A percentile compares a stretch with the other conserved stretches of the same genome.
Evolutionary conservation across 192 early-diverging fungal genomes (phyloP).

Genomic region (Umbelopsis sp.): DNA sequence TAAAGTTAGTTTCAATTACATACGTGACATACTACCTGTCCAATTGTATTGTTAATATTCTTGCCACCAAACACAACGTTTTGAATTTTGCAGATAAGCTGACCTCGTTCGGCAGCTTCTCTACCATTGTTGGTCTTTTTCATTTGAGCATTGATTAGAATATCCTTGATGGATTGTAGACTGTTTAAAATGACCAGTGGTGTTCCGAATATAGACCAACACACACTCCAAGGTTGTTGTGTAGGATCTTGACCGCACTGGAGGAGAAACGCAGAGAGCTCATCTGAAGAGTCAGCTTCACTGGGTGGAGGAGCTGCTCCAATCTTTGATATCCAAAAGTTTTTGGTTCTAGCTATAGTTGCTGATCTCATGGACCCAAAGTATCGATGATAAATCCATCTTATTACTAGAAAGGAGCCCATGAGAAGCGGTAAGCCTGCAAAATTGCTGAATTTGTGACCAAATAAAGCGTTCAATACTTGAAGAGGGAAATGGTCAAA

Average conservation of each 20-base stretch:
- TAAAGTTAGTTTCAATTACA: too few species aligned
- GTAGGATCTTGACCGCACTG: slow-evolving; percentile 15
- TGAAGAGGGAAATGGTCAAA: neutral
- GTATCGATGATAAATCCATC: slow-evolving; percentile 9
- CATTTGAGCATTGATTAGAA: slow-evolving; percentile 31
- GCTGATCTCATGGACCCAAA: slow-evolving; percentile 12
- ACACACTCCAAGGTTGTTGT: slow-evolving; percentile 27
- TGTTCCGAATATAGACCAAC: slow-evolving; percentile 24
- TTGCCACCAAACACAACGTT: slow-evolving; percentile 36
- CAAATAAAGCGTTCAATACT: neutral
- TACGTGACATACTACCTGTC: too few species aligned
- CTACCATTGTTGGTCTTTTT: slow-evolving; percentile 19
- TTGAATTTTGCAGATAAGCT: slow-evolving; percentile 29
- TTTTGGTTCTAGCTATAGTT: slow-evolving; percentile 13
- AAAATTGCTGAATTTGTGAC: neutral
- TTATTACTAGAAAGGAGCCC: neutral
- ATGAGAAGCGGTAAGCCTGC: neutral
- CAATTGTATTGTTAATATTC: slow-evolving; percentile 35
- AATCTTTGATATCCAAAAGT: slow-evolving; percentile 28
- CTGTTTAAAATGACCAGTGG: slow-evolving; percentile 36
- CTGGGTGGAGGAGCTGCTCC: slow-evolving; percentile 32
- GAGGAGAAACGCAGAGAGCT: slow-evolving; percentile 28
- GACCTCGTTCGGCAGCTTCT: slow-evolving; percentile 28
- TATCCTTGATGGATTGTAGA: slow-evolving; percentile 34
- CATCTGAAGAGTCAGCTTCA: slow-evolving; percentile 23